A percentile compares a stretch with the other conserved stretches of the same genome.
phyloP scores from a whole-genome alignment of 179 eudicot species.

The Sideroxylon spinosum region DNA sequence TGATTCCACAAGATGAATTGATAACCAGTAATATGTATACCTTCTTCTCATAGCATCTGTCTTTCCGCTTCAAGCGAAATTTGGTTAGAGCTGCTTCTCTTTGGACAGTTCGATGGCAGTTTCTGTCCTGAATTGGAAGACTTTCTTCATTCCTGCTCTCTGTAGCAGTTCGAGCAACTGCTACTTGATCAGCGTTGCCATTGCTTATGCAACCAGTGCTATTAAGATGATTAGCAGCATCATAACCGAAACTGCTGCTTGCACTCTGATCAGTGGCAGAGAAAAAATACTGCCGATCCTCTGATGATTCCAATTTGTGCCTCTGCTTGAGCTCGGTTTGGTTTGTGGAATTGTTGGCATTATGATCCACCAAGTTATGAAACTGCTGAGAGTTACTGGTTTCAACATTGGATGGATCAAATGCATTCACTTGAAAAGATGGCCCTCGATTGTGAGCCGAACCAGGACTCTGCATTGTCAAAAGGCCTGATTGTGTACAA shows the following conservation, averaged over 20 bases:
- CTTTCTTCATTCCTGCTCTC: slow-evolving; percentile 37
- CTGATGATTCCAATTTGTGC: slow-evolving; percentile 30
- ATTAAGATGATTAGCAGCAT: slow-evolving; percentile 26
- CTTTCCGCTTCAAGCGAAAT: slow-evolving; percentile 80
- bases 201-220: slow-evolving; percentile 26
- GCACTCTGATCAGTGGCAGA: slow-evolving; percentile 53
- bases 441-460: slow-evolving; percentile 36
- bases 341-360: slow-evolving; percentile 28
- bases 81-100: slow-evolving; percentile 75
- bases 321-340: slow-evolving; percentile 31
- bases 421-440: slow-evolving; percentile 24
- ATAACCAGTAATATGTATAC: slow-evolving; percentile 25
- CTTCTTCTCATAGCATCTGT: slow-evolving; percentile 90
- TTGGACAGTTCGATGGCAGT: slow-evolving; percentile 39
- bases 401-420: slow-evolving; percentile 32
- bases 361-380: slow-evolving; percentile 32
- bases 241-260: slow-evolving; percentile 47
- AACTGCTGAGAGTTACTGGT: slow-evolving; percentile 26
- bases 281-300: slow-evolving; percentile 36
- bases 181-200: slow-evolving; percentile 21
- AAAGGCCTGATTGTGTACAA: slow-evolving; percentile 33
- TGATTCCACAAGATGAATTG: too few relatives aligned
- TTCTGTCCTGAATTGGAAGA: slow-evolving; percentile 26
- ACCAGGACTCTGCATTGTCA: slow-evolving; percentile 40
- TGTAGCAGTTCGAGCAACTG: slow-evolving; percentile 8